Evolutionary conservation across 768 basidiomycete genomes (phyloP).

Genomic region (Mrakia gelida): DNA sequence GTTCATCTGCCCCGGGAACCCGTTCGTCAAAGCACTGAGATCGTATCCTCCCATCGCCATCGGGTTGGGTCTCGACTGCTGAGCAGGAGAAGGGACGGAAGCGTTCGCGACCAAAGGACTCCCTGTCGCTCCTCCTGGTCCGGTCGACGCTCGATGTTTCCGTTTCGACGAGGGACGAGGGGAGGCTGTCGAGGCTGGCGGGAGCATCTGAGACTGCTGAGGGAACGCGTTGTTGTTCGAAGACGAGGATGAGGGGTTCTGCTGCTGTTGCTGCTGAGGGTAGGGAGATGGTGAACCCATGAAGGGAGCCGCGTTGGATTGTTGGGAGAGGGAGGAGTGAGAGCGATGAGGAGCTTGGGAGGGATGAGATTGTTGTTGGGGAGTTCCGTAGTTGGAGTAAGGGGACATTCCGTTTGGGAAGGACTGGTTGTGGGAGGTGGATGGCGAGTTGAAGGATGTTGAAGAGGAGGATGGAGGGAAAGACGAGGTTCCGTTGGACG

Average conservation of each 20-base stretch:
- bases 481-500: not conserved
- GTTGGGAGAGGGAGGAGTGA: slow-evolving; percentile 1
- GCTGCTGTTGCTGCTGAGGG: not conserved
- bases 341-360: not conserved
- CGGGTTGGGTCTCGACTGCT: slow-evolving; percentile 19
- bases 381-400: slow-evolving; percentile 3
- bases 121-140: not conserved
- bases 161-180: not conserved
- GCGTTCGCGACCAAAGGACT: slow-evolving; percentile 13
- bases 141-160: slow-evolving; percentile 1
- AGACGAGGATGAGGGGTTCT: not conserved
- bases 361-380: not conserved
- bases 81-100: slow-evolving; percentile 12
- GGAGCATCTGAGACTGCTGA: slow-evolving; percentile 18
- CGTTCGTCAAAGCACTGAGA: not conserved
- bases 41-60: slow-evolving; percentile 9
- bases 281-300: not conserved
- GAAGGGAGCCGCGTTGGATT: not conserved
- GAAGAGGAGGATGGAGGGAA: not conserved
- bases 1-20: not conserved
- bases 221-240: not conserved
- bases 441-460: not conserved
- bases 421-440: not conserved
- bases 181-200: not conserved
- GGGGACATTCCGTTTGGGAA: slow-evolving; percentile 2